Base-by-base conservation (phyloP, 1,284 basidiomycete genomes). In the Agaricales sp. region DNA sequence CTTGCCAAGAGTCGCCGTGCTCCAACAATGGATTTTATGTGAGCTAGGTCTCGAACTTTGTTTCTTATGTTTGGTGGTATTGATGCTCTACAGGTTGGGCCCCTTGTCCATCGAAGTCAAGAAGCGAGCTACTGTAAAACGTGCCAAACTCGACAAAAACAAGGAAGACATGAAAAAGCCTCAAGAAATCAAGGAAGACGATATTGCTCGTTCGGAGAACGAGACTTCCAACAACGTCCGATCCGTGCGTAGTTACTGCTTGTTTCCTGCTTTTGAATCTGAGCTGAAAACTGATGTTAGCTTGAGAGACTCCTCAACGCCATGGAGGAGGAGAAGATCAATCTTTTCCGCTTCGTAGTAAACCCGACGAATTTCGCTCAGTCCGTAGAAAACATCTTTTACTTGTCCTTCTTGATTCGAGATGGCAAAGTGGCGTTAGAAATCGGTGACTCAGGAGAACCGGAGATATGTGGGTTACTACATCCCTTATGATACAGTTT, bases 371-470 rank as follows among this genome's bases (percentile, higher is more conserved):
- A 90, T 57, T 96, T 92, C 59, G 83, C 84, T 0, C 92, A 96
- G 62, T 90, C 90, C 0, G 88, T 96, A 18, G 92, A 96, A 65
- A 96, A 96, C 61, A 70, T 95, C 18, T 96, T 96, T 63, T 90
- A 95, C 58, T 73, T 95, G 1, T 92, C 92, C 0, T 96, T 96
- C 65, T 71, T 94, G 48, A 86, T 96, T 46, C 75, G 87, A 43
- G 91, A 95, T 57, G 88, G 85, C 12, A 80, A 79, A 59, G 89
- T 82, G 45, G 80, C 82, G 3, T 69, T 90, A 43, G 78, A 86
- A 55, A 75, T 75, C 1, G 66, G 71, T 43, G 69, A 80, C 2
- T 68, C 83, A 0, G 83, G 80, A 1, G 85, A 89, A 57, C 85
- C 86, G 2, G 65, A 82, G 4, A 77, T 92, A 35, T 82, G 91